A percentile compares a stretch with the other conserved stretches of the same genome.
phyloP scores from a whole-genome alignment of 306 rosid species.

The Prunus campanulata region DNA sequence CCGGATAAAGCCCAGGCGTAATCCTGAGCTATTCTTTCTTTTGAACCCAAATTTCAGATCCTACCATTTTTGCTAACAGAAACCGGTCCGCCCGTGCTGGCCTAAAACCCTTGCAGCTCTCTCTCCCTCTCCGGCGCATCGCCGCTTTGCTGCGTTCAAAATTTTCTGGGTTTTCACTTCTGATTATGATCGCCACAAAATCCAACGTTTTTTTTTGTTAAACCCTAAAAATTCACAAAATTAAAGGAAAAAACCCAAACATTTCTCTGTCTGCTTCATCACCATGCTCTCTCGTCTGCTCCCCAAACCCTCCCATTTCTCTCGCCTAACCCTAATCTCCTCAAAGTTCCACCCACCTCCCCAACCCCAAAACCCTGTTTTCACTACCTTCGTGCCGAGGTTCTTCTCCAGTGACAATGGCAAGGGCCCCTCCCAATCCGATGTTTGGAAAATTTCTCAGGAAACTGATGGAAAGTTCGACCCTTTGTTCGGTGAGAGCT shows the following conservation, averaged over 20 bases:
- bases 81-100: background rate
- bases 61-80: background rate
- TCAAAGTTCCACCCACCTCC: constrained; percentile 19
- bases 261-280: constrained; percentile 7
- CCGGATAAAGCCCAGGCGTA: background rate
- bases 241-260: background rate
- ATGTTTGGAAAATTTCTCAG: constrained; percentile 41
- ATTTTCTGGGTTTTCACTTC: background rate
- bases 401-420: constrained; percentile 53
- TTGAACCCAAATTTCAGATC: background rate
- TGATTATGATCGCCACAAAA: background rate
- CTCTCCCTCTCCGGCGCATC: background rate
- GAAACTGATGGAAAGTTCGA: constrained; percentile 48
- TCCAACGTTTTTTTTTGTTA: background rate
- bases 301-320: constrained; percentile 63
- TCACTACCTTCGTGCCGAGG: constrained; percentile 22
- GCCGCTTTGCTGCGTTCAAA: background rate
- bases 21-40: background rate
- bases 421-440: constrained; percentile 27
- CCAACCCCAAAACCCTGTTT: constrained; percentile 27
- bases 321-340: constrained; percentile 42
- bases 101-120: background rate
- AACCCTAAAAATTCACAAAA: background rate
- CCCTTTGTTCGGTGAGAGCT: constrained; percentile 37
- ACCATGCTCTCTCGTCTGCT: constrained; percentile 86